phyloP scores from a whole-genome alignment of 75 land plant species.

The Selaginella moellendorffii region DNA sequence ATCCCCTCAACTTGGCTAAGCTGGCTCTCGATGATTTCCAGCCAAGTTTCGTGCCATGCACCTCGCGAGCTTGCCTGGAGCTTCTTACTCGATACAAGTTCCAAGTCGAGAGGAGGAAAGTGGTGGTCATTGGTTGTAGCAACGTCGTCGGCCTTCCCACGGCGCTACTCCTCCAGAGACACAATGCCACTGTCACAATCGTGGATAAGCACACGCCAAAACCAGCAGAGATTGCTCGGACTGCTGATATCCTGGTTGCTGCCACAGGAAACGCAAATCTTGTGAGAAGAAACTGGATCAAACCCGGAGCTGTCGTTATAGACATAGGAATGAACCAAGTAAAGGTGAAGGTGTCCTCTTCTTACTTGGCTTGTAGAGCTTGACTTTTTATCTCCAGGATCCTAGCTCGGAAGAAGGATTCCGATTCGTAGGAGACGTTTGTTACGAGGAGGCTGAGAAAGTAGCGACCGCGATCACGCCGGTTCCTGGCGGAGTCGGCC shows the following conservation, averaged over 20 bases:
- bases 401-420: background rate
- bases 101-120: background rate
- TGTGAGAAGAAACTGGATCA: constrained; percentile 77
- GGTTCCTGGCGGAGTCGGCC: constrained; percentile 6
- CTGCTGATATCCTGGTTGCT: constrained; percentile 60
- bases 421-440: constrained; percentile 3
- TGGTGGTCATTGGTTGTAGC: background rate
- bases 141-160: background rate
- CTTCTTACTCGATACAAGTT: background rate
- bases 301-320: constrained; percentile 68
- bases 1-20: background rate
- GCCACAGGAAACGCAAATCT: constrained; percentile 62
- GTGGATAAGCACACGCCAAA: constrained; percentile 55
- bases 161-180: constrained; percentile 28
- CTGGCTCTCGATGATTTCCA: background rate
- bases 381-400: background rate
- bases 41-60: background rate
- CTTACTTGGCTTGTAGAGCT: too few relatives aligned
- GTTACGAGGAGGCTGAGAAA: constrained; percentile 4
- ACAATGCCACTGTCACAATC: constrained; percentile 68
- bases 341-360: too few relatives aligned
- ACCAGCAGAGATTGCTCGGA: constrained; percentile 50
- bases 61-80: background rate
- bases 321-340: constrained; percentile 76
- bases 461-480: constrained; percentile 2